Base-by-base conservation (phyloP, 306 rosid species). In the Sesbania bispinosa region DNA sequence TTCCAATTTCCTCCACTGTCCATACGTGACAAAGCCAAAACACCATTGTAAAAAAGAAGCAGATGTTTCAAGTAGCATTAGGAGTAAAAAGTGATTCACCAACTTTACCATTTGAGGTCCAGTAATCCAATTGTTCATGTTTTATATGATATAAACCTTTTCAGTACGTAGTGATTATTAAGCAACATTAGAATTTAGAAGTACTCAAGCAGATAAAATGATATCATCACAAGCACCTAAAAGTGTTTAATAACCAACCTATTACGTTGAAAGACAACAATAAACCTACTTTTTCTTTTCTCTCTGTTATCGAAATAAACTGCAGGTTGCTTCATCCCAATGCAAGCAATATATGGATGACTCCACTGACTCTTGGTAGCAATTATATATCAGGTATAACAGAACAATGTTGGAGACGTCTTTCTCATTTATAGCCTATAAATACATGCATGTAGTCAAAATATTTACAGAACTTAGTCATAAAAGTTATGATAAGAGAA, bases 321-420 rank as follows among this genome's bases (percentile, higher is more conserved):
- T 14, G 80, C 55, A 4, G 87, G 89, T 77, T 81, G 87, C 80
- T 85, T 88, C 85, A 68, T 81, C 82, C 91, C 96, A n/a, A 96
- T 79, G 69, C 86, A 79, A 36, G 81, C 67, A 71, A 86, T n/a
- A n/a, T n/a, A n/a, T 83, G 77, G 90, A 92, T 45, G 98, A 83
- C 82, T 90, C 96, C 46, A 79, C 84, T 10, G 96, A 80, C 59
- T 90, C 98, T 70, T 89, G 87, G 29, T 79, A 86, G 78, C 98
- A 92, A 62, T 92, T 89, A 63, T 92, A 96, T 69, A 92, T 87
- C 55, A 92, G 98, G 78, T 92, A 92, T 51, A 93, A 90, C 38
- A 90, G 79, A 73, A 92, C 87, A 75, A 90, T 77, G 66, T 53
- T 80, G 74, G 82, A 82, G 53, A 85, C 59, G 45, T 90, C 98